Base-by-base conservation (phyloP, 768 basidiomycete genomes). In the Naganishia randhawae region DNA sequence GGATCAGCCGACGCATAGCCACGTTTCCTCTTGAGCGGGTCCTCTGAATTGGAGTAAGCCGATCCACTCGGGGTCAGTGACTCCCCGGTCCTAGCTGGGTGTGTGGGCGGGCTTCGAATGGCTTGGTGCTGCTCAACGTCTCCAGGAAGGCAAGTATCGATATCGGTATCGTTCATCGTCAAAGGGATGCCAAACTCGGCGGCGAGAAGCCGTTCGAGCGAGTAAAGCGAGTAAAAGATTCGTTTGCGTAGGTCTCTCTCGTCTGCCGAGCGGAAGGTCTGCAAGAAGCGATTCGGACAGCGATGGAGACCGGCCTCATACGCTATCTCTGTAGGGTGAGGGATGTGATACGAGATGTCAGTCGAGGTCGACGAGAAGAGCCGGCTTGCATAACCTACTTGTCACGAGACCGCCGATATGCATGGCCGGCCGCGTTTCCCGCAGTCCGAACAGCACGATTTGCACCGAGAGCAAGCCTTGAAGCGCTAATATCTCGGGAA, bases 281-380 rank as follows among this genome's bases (percentile, higher is more conserved):
- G 31, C 17, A 41, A 17, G 54, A 65, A 71, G 5, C 72, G 68
- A 25, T 53, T 63, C 13, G 72, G 72, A 66, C 72, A 73, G 14
- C 72, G 65, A 52, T 73, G 72, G 22, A 73, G 70, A 4, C 72
- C 72, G 33, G 70, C 70, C 67, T 73, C 72, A 37, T 61, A 70
- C 8, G 68, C 66, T 9, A 73, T 54, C 54, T 69, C 72, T 70
- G 51, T 50, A n/a, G n/a, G n/a, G n/a, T n/a, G n/a, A n/a, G n/a
- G n/a, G n/a, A n/a, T n/a, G n/a, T 19, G 39, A 41, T 14, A 39
- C 0, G n/a, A 67, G n/a, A n/a, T n/a, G n/a, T n/a, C n/a, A n/a
- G n/a, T n/a, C n/a, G n/a, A n/a, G n/a, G n/a, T n/a, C n/a, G n/a
- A n/a, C n/a, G n/a, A n/a, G n/a, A n/a, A n/a, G n/a, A n/a, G n/a